These are phyloP conservation scores for Paecilomyces dactylethromorphus DNA, from an alignment of 2,329 filamentous ascomycete genomes.

Conservation along the genomic window DNA sequence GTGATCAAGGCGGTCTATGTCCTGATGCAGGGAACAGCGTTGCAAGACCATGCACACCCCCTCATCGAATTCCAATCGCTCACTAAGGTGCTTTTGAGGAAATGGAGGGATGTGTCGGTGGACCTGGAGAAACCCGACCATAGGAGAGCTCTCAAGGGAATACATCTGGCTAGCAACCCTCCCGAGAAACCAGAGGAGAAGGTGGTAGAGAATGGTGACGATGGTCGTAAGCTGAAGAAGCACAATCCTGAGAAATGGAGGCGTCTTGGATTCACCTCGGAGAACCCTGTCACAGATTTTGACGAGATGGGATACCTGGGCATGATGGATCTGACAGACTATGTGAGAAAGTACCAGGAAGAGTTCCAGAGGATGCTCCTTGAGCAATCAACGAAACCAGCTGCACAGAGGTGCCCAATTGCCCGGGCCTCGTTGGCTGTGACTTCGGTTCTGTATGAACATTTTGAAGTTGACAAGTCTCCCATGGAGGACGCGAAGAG, in stretches of 20 bases:
- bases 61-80: constrained; percentile 88
- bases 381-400: constrained; percentile 72
- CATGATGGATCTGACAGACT: constrained; percentile 96
- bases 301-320: constrained; percentile 79
- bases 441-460: constrained; percentile 83
- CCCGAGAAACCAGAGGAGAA: constrained; percentile 24
- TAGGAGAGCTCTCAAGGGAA: constrained; percentile 72
- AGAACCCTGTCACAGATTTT: constrained; percentile 82
- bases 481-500: constrained; percentile 72
- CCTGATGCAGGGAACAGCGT: constrained; percentile 87
- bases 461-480: constrained; percentile 86
- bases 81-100: constrained; percentile 78
- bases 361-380: constrained; percentile 85
- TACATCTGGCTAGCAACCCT: constrained; percentile 70
- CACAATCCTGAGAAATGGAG: constrained; percentile 92
- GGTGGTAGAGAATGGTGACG: constrained; percentile 27
- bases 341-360: constrained; percentile 85
- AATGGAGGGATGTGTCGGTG: constrained; percentile 80
- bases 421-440: constrained; percentile 80
- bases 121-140: constrained; percentile 86
- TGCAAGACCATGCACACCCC: constrained; percentile 85
- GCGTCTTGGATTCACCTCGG: constrained; percentile 81
- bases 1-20: constrained; percentile 87
- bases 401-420: constrained; percentile 73
- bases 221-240: constrained; percentile 55